Conservation (phyloP, 805 yeast species). For the Zygoascus tannicola region DNA sequence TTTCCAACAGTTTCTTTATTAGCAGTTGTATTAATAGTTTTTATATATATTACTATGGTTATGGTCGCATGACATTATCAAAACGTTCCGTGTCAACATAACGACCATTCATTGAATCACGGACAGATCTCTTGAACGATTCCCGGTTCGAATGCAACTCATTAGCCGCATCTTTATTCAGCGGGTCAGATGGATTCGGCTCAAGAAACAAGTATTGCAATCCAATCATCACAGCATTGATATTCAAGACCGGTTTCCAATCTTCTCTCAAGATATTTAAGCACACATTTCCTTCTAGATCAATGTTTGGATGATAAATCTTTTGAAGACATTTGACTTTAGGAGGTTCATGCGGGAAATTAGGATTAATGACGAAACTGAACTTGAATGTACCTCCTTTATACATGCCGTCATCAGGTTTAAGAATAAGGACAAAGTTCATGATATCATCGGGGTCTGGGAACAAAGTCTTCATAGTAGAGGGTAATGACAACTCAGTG, state of each 20-base stretch:
- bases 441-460: constrained; percentile 50
- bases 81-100: constrained; percentile 46
- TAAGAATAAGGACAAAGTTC: constrained; percentile 47
- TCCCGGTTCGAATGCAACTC: constrained; percentile 34
- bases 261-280: constrained; percentile 86
- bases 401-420: constrained; percentile 69
- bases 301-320: constrained; percentile 92
- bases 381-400: constrained; percentile 61
- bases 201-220: constrained; percentile 76
- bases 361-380: constrained; percentile 52
- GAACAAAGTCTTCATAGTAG: constrained; percentile 42
- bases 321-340: constrained; percentile 33
- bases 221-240: constrained; percentile 77
- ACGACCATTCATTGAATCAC: constrained; percentile 64
- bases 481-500: constrained; percentile 57
- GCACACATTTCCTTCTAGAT: constrained; percentile 82
- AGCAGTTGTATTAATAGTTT: not conserved
- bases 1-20: not conserved
- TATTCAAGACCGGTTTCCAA: constrained; percentile 87
- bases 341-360: constrained; percentile 91
- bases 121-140: constrained; percentile 49
- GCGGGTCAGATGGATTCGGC: constrained; percentile 87
- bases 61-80: constrained; percentile 42
- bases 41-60: not conserved
- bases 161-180: constrained; percentile 83